Evolutionary conservation across 192 early-diverging fungal species (phyloP), one percentile per base, ranked within the genome.

Genomic region (Mortierella antarctica): DNA sequence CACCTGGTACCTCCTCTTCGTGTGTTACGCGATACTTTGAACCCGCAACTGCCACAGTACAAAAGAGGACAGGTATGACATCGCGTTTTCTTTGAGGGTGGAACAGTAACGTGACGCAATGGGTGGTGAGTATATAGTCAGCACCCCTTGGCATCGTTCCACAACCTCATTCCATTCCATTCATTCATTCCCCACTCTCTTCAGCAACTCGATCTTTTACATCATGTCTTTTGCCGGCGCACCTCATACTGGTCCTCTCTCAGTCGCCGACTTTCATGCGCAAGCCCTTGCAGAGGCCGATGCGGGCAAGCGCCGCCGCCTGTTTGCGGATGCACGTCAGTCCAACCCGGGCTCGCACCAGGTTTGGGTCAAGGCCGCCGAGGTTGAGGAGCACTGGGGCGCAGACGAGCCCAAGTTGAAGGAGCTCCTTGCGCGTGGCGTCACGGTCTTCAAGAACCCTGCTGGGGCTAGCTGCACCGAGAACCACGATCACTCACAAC

Each of bases 401-500:
- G 77, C 77, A 39, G 77, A 80, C 50, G 21, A 80, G 70, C 15
- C 20, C 12, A 80, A 72, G 54, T 60, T 80, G 8, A 80, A 80
- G 77, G 70, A 71, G n/a, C 41, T 80, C 14, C 52, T 80, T 18
- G 31, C 40, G 44, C 64, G 60, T 14, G 77, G 77, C 20, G 53
- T 80, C 44, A 68, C 65, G 18, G 70, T 72, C 10, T 80, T 80
- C 77, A 80, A 72, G 77, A 80, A 80, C 70, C 77, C 77, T 53
- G 70, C 69, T n/a, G 77, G 65, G 46, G 18, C 63, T 2, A 23
- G 42, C 14, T 71, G 77, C 54, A 80, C 70, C 31, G 54, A 63
- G 31, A 58, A 69, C 61, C 74, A 76, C 18, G 74, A 76, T 46
- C 74, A 76, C 47, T 76, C 74, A 1, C 65, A 67, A 23, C 74